phyloP scores from a whole-genome alignment of 495 filamentous ascomycete genomes.

The Penicillium crystallinum region DNA sequence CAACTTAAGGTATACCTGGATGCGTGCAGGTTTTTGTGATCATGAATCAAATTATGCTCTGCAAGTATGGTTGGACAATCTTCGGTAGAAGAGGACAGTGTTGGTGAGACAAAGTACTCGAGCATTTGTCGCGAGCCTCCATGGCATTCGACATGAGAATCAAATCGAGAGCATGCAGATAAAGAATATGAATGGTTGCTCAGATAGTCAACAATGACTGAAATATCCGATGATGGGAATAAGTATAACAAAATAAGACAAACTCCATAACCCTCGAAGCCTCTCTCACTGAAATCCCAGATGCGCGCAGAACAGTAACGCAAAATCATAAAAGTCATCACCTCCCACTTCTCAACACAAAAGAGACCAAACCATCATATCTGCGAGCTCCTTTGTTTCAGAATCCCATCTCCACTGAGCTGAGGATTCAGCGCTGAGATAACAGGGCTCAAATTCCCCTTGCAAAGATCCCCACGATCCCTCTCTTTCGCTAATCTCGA shows the following conservation, averaged over 20 bases:
- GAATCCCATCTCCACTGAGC: conserved; percentile 6
- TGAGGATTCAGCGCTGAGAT: neutral
- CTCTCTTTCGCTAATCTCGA: neutral
- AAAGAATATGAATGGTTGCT: neutral
- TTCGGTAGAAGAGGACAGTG: neutral
- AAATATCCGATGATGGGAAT: neutral
- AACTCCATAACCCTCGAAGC: neutral
- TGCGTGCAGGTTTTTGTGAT: neutral
- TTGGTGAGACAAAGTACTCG: neutral
- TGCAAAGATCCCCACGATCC: neutral
- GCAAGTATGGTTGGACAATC: neutral
- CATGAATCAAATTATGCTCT: neutral
- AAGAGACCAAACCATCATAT: conserved; percentile 3
- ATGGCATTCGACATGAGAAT: neutral
- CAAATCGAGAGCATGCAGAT: neutral
- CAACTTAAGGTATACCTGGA: too few relatives aligned
- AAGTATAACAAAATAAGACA: neutral
- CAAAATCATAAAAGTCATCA: conserved; percentile 3
- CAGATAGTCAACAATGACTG: neutral
- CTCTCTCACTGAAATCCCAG: neutral
- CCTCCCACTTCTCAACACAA: neutral
- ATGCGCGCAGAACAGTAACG: neutral
- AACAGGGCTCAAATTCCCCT: conserved; percentile 12
- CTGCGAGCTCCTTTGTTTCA: conserved; percentile 13
- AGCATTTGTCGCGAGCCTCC: neutral